These are phyloP conservation scores for Marasmius tenuissimus DNA, from an alignment of 1,284 basidiomycete genomes.

Conservation along the genomic window DNA sequence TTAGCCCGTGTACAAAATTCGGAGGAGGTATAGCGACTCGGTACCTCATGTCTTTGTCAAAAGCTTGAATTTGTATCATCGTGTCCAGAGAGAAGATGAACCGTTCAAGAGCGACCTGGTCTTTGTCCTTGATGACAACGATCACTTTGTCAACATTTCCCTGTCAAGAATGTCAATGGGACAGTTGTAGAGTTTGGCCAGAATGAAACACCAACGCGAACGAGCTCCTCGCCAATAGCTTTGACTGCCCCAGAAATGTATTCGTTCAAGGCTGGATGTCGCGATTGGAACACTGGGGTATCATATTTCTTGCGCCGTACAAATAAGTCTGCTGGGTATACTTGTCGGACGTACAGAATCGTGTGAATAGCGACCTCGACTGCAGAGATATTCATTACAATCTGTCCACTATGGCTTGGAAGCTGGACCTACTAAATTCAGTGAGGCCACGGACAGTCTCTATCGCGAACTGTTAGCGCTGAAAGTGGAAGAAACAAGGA, in stretches of 20 bases:
- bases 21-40: conserved; percentile 4
- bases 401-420: neutral
- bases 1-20: neutral
- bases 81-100: conserved; percentile 79
- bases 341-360: conserved; percentile 85
- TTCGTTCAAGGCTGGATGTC: conserved; percentile 83
- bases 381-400: conserved; percentile 28
- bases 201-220: conserved; percentile 43
- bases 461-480: conserved; percentile 23
- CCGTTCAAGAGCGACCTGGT: conserved; percentile 75
- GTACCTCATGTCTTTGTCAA: conserved; percentile 63
- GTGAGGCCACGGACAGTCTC: conserved; percentile 60
- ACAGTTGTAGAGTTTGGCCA: neutral
- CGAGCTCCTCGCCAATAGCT: conserved; percentile 74
- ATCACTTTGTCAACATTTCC: conserved; percentile 74
- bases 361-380: conserved; percentile 94
- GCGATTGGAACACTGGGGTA: conserved; percentile 87
- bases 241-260: conserved; percentile 85
- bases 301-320: conserved; percentile 86
- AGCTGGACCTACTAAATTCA: conserved; percentile 58
- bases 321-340: conserved; percentile 90
- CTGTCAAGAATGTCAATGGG: conserved; percentile 32
- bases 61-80: conserved; percentile 68
- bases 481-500: neutral
- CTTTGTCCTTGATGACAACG: conserved; percentile 77